Percentiles rank a stretch among this genome's conserved stretches.
Conservation (phyloP, 2,329 filamentous ascomycete species). For the Sclerotinia trifoliorum region DNA sequence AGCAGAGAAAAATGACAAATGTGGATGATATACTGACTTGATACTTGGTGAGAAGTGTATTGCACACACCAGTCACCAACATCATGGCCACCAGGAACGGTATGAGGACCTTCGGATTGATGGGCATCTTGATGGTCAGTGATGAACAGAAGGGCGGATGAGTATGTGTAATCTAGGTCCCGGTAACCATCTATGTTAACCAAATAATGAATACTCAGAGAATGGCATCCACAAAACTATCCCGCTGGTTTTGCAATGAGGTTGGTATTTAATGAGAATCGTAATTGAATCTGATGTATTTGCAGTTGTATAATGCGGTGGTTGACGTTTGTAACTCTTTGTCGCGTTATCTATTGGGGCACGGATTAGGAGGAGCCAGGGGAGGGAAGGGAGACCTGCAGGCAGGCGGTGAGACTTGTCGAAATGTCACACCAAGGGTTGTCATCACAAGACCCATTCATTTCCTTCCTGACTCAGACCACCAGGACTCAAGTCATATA, state of each 20-base stretch:
- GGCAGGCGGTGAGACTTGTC: slow-evolving; percentile 6
- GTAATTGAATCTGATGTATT: background rate
- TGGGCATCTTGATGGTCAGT: slow-evolving; percentile 18
- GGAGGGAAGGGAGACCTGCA: background rate
- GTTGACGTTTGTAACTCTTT: slow-evolving; percentile 2
- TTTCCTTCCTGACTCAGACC: background rate
- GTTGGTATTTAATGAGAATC: background rate
- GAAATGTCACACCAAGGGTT: no score
- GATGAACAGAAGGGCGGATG: background rate
- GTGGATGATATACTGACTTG: slow-evolving; percentile 58
- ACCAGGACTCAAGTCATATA: no score
- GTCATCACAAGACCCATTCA: slow-evolving; percentile 5
- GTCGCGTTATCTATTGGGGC: slow-evolving; percentile 15
- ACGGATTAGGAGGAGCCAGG: background rate
- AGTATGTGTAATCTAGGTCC: slow-evolving; percentile 9
- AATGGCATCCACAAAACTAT: background rate
- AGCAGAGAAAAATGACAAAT: slow-evolving; percentile 18
- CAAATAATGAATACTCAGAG: background rate
- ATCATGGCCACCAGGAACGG: slow-evolving; percentile 93
- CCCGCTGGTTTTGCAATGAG: background rate
- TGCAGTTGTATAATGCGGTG: background rate
- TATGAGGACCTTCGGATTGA: slow-evolving; percentile 50
- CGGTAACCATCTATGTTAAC: slow-evolving; percentile 1
- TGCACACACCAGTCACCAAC: slow-evolving; percentile 93
- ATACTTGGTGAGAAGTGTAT: slow-evolving; percentile 95